phyloP scores from a whole-genome alignment of 345 rosid species.

The Geranium brycei region DNA sequence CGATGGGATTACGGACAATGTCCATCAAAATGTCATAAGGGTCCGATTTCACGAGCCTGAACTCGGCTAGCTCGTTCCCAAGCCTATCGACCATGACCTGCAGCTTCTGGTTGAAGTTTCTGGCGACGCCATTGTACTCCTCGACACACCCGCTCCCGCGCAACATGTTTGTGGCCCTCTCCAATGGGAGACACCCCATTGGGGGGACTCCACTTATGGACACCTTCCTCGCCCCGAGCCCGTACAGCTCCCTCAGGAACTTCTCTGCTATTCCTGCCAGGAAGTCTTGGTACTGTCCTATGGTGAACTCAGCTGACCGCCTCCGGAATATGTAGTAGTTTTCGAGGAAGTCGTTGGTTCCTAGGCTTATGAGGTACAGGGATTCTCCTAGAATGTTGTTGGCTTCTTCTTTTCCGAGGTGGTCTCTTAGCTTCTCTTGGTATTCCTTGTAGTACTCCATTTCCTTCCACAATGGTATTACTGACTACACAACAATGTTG shows the following conservation, averaged over 20 bases:
- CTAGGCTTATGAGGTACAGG: constrained; percentile 37
- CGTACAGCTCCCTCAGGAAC: constrained; percentile 14
- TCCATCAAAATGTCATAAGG: constrained; percentile 13
- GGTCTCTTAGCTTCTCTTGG: constrained; percentile 23
- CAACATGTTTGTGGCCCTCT: constrained; percentile 13
- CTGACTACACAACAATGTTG: constrained; percentile 20
- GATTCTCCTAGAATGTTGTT: constrained; percentile 24
- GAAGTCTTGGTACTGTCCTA: constrained; percentile 33
- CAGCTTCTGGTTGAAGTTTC: constrained; percentile 19
- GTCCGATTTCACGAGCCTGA: constrained; percentile 13
- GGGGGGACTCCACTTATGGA: constrained; percentile 9
- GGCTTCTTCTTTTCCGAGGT: constrained; percentile 28
- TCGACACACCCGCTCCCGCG: constrained; percentile 10
- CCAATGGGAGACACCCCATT: constrained; percentile 21
- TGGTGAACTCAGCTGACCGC: constrained; percentile 32
- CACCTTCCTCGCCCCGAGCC: constrained; percentile 21
- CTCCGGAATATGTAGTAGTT: constrained; percentile 42
- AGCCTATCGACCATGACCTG: background rate
- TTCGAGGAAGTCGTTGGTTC: constrained; percentile 56
- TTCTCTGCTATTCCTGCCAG: constrained; percentile 28
- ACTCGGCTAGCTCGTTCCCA: background rate
- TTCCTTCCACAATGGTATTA: constrained; percentile 51
- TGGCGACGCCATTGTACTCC: constrained; percentile 13
- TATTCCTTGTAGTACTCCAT: constrained; percentile 45
- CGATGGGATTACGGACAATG: constrained; percentile 10